Conservation (phyloP, 352 stramenopile genomes). For the Pythium brachiatum region DNA sequence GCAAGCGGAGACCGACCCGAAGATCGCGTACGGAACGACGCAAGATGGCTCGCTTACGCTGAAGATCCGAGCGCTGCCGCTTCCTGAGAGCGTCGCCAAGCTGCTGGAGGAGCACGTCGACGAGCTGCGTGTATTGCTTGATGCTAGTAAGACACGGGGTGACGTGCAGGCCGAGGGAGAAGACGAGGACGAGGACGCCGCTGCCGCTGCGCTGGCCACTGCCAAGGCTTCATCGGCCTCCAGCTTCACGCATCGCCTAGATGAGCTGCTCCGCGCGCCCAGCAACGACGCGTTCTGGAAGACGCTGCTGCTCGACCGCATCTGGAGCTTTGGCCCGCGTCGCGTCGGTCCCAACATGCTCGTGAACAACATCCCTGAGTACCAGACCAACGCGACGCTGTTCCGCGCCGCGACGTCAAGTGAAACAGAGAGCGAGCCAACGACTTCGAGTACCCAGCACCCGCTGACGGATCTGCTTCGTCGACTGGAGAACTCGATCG, state of each 20-base stretch:
- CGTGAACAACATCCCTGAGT: slow-evolving; percentile 69
- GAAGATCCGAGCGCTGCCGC: slow-evolving; percentile 72
- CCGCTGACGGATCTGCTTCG: slow-evolving; percentile 28
- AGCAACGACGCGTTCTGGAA: slow-evolving; percentile 51
- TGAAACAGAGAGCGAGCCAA: background rate
- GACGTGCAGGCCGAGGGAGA: background rate
- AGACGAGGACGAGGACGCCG: slow-evolving; percentile 6
- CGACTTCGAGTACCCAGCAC: background rate
- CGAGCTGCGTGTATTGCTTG: slow-evolving; percentile 40
- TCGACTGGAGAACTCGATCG: slow-evolving; percentile 76
- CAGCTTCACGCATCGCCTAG: slow-evolving; percentile 41
- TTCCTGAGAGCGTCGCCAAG: slow-evolving; percentile 58
- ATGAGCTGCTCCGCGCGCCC: slow-evolving; percentile 42
- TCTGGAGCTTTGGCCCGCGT: slow-evolving; percentile 78
- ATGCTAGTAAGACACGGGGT: slow-evolving; percentile 12
- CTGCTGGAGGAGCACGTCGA: slow-evolving; percentile 76
- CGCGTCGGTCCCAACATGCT: slow-evolving; percentile 74
- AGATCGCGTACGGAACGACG: slow-evolving; percentile 55
- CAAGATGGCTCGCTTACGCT: slow-evolving; percentile 67
- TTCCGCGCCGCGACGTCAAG: background rate
- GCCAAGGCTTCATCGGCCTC: background rate
- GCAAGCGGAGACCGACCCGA: slow-evolving; percentile 20
- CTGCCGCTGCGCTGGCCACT: background rate
- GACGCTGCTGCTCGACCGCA: slow-evolving; percentile 41
- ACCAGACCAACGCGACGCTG: slow-evolving; percentile 15